Percentiles rank a stretch among this genome's conserved stretches.
phyloP scores from a whole-genome alignment of 305 asterid species.

The Salvia sclarea region DNA sequence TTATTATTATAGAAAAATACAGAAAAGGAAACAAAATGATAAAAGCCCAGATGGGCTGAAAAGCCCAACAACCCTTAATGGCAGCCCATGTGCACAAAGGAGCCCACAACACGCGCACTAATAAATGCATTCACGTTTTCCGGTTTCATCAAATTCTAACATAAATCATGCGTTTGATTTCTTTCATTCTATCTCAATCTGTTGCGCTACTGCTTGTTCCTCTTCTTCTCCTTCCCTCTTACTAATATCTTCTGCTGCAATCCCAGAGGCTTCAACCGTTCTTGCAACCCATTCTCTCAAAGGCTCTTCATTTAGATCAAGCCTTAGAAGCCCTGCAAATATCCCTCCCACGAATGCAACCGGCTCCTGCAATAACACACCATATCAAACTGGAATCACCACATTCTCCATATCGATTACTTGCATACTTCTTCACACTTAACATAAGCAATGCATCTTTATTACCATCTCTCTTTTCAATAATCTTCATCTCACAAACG shows the following conservation, averaged over 20 bases:
- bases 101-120: constrained; percentile 24
- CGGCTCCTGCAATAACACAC: constrained; percentile 56
- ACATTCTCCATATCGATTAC: background rate
- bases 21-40: no score
- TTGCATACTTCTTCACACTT: background rate
- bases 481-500: background rate
- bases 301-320: constrained; percentile 84
- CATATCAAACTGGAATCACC: background rate
- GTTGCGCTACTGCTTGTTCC: constrained; percentile 45
- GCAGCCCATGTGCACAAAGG: constrained; percentile 27
- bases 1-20: no score
- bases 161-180: no score
- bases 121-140: constrained; percentile 37
- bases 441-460: background rate
- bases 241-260: constrained; percentile 45
- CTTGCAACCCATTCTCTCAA: constrained; percentile 77
- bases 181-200: constrained; percentile 69
- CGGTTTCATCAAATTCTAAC: constrained; percentile 9
- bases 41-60: constrained; percentile 5
- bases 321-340: constrained; percentile 86
- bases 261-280: constrained; percentile 75
- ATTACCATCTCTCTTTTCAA: background rate
- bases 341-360: constrained; percentile 85
- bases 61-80: background rate
- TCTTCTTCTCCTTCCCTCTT: constrained; percentile 37